Evolutionary conservation across 345 rosid species (phyloP), one percentile per base, ranked within the genome.

Genomic region (Eucalyptus pauciflora): DNA sequence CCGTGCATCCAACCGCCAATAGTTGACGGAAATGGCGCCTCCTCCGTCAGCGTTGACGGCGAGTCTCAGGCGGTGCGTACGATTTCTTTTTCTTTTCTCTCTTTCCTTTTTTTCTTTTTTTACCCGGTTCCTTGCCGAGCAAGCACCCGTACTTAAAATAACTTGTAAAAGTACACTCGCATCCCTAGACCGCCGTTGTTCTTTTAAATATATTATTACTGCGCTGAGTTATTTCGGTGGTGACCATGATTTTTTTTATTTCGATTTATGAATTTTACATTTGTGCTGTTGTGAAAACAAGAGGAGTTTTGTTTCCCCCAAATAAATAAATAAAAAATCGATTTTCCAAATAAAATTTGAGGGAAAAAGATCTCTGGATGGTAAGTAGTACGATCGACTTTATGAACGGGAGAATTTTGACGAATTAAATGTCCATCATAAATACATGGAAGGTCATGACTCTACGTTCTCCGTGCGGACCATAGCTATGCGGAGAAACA

Each of bases 281-380:
- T 29, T 67, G 10, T 15, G 1, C 4, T n/a, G 17, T 1, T n/a
- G 4, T 64, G 1, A n/a, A n/a, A 64, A 14, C 2, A 15, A 31
- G 6, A n/a, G 9, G 20, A 31, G 41, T 4, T 67, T 67, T 15
- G 10, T 17, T 69, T 31, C 10, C 62, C 18, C 13, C 1, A 2
- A 3, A 69, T 16, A 18, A 69, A 33, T n/a, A 69, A n/a, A 33
- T 37, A 37, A 37, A 45, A 45, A 45, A 2, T 31, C 79, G 2
- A 16, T 16, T 33, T 67, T 67, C 22, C 79, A 16, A 67, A 33
- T 33, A 69, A 60, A 69, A 69, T 69, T 69, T 33, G 45, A 20
- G 10, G 3, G 18, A 17, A 33, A 31, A 67, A n/a, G 9, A 69
- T 8, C 25, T 17, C 13, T 16, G 5, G 10, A 29, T 6, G 67